Base-by-base conservation (phyloP, 257 asterid species). In the Voacanga thouarsii region DNA sequence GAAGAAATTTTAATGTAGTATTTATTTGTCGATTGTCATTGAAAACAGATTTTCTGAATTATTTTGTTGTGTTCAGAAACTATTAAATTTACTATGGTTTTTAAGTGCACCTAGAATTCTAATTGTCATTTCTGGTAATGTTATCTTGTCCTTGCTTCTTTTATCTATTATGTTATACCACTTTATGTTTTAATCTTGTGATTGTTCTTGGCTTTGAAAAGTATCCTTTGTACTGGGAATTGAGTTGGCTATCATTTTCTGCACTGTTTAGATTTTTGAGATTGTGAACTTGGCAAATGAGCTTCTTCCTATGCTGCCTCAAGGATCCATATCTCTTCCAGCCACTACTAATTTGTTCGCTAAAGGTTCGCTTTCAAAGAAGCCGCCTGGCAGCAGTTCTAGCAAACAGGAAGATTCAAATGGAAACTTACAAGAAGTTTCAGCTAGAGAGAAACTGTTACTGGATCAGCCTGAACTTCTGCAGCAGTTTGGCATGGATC, bases 271-370 rank as follows among this genome's bases (percentile, higher is more conserved):
- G 99, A 85, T 92, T 78, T 94, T 94, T 88, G 99, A 96, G 93
- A 94, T 96, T 71, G 94, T 96, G 88, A 96, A 92, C 91, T 88
- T 96, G 82, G 98, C 99, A 79, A 96, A 96, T 86, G 99, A 96
- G 90, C 95, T 96, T 79, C 99, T 96, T 77, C 99, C 99, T 24
- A 86, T 95, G 1, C 91, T 96, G 80, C 97, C 99, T 78, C 93
- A 89, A 88, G 99, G 99, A 86, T 94, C 85, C 47, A 91, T 96
- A 8, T 87, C 98, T 77, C 91, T 96, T 68, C 99, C 97, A 45
- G 88, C 85, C 74, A 86, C 92, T 83, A 83, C 84, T 82, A 87
- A 88, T 88, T 57, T 88, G 79, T 83, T 88, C 57, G 71, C 84
- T 66, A 96, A 87, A 87, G 94, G 97, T 75, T 80, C 97, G 12